Conservation (phyloP, 345 rosid genomes). For the Rubroshorea leprosula region DNA sequence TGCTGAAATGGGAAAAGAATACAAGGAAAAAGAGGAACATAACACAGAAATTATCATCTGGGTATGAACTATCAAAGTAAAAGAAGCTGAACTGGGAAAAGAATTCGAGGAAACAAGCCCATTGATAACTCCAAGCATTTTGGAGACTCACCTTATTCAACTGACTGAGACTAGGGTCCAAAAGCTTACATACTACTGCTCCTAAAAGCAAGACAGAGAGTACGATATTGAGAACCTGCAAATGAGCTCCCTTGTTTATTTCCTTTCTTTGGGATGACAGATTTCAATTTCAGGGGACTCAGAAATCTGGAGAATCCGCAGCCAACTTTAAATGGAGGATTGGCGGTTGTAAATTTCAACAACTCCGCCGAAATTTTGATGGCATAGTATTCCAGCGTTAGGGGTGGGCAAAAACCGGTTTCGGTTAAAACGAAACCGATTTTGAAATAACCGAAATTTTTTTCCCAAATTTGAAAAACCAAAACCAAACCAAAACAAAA, state of each 20-base stretch:
- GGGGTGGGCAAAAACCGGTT: background rate
- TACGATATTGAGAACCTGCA: too few species aligned
- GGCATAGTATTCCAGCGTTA: background rate
- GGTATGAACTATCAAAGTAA: slow-evolving; percentile 1
- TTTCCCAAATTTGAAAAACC: too few species aligned
- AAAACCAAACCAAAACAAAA: too few species aligned
- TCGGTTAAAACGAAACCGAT: too few species aligned
- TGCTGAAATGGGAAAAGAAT: slow-evolving; percentile 23
- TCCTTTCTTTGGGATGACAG: background rate
- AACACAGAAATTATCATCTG: slow-evolving; percentile 1
- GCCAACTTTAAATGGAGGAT: background rate
- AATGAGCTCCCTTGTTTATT: too few species aligned
- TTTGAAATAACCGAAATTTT: background rate
- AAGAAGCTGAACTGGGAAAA: slow-evolving; percentile 23
- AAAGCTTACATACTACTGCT: background rate
- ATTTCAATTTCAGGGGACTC: background rate
- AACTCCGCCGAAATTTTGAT: background rate
- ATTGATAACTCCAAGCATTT: background rate
- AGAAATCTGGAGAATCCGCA: background rate
- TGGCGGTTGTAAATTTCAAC: background rate
- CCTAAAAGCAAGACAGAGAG: background rate
- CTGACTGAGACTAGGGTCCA: background rate
- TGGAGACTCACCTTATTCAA: background rate
- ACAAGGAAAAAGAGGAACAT: background rate
- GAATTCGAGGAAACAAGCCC: background rate